Evolutionary conservation across 306 rosid genomes (phyloP).

Genomic region (Echinosophora koreensis): DNA sequence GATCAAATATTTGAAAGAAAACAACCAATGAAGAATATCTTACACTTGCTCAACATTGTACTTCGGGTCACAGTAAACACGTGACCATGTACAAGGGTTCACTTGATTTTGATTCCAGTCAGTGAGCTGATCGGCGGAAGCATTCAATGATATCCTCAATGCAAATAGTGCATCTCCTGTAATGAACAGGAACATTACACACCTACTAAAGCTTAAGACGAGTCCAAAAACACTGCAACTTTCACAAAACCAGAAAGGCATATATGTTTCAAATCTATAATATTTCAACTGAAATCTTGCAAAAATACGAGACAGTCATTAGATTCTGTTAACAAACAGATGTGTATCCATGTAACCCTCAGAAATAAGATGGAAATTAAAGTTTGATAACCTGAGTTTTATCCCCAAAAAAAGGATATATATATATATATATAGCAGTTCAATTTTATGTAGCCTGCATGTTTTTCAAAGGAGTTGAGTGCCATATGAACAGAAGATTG

Average conservation of each 20-base stretch:
- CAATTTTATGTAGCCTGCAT: slow-evolving; percentile 17
- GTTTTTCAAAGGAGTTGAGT: slow-evolving; percentile 11
- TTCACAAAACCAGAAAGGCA: slow-evolving; percentile 18
- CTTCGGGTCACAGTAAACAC: slow-evolving; percentile 67
- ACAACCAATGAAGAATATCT: slow-evolving; percentile 50
- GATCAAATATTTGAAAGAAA: slow-evolving; percentile 37
- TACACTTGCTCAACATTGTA: slow-evolving; percentile 76
- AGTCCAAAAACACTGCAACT: slow-evolving; percentile 29
- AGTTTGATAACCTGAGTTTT: slow-evolving; percentile 6
- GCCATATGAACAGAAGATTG: background rate
- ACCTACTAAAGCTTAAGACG: slow-evolving; percentile 34
- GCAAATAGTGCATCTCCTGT: slow-evolving; percentile 88
- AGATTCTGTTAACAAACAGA: background rate
- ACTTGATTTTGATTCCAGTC: slow-evolving; percentile 95
- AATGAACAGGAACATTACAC: slow-evolving; percentile 46
- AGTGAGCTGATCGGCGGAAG: slow-evolving; percentile 69
- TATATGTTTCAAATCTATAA: slow-evolving; percentile 3
- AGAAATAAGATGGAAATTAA: slow-evolving; percentile 34
- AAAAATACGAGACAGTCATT: slow-evolving; percentile 3
- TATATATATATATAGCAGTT: slow-evolving; percentile 5
- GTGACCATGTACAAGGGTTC: slow-evolving; percentile 96
- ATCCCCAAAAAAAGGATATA: background rate
- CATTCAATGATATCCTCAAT: slow-evolving; percentile 68
- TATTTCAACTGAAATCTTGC: slow-evolving; percentile 31
- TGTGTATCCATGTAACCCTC: slow-evolving; percentile 5